Percentiles rank a stretch among this genome's conserved stretches.
These are phyloP conservation scores for Forsythia viridissima DNA, from an alignment of 257 asterid species.

Conservation along the genomic window DNA sequence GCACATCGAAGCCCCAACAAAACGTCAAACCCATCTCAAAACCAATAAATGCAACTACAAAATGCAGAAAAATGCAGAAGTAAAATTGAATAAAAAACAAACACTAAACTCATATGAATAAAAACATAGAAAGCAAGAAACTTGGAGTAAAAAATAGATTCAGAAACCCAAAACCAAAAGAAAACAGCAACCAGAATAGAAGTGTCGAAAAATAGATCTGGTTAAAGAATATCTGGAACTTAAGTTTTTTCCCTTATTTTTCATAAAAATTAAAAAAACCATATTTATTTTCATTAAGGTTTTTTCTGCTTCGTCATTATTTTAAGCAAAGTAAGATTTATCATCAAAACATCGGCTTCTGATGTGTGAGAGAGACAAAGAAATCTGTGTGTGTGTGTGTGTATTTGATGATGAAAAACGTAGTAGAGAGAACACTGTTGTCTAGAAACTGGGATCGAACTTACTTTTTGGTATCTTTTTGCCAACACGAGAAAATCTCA, in stretches of 20 bases:
- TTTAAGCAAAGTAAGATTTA: background rate
- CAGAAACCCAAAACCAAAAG: constrained; percentile 19
- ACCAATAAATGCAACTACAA: background rate
- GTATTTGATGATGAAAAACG: constrained; percentile 26
- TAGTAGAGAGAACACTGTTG: constrained; percentile 14
- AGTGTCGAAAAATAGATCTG: constrained; percentile 38
- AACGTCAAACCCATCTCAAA: background rate
- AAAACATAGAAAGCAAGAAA: background rate
- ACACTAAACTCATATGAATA: background rate
- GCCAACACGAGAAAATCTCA: background rate
- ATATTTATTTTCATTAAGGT: background rate
- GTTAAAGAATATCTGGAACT: background rate
- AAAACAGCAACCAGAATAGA: background rate
- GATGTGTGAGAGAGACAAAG: background rate
- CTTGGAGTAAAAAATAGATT: background rate
- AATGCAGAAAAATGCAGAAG: background rate
- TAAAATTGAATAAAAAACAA: background rate
- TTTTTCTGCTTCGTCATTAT: background rate
- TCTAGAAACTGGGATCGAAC: constrained; percentile 28
- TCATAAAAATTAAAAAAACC: background rate
- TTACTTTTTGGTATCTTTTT: constrained; percentile 33
- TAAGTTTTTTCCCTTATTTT: background rate
- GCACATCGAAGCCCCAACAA: too few species aligned
- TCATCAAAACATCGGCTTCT: constrained; percentile 11
- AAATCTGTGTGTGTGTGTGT: background rate